Conservation (phyloP, 352 stramenopile species). For the Globisporangium camurandrum region DNA sequence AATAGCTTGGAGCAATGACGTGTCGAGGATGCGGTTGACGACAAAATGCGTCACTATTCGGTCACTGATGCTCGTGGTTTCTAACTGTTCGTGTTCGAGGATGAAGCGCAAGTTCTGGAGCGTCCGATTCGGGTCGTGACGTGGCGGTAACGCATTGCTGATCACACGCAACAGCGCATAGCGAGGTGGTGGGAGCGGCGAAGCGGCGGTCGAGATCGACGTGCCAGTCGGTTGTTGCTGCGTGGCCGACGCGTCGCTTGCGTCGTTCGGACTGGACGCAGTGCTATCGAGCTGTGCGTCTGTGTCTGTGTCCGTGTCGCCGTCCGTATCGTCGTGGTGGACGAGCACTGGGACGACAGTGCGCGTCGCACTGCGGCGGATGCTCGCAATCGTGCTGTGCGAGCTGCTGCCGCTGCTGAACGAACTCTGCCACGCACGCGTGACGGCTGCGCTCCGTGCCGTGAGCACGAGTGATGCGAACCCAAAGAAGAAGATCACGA, state of each 20-base stretch:
- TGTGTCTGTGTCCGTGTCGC: no score
- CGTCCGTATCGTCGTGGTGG: slow-evolving; percentile 7
- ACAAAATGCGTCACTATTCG: slow-evolving; percentile 37
- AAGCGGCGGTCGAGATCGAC: background rate
- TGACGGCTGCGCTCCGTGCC: slow-evolving; percentile 9
- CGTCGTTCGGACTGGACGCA: no score
- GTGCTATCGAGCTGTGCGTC: slow-evolving; percentile 9
- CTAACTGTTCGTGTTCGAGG: slow-evolving; percentile 38
- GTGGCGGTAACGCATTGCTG: slow-evolving; percentile 43
- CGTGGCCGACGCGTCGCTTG: no score
- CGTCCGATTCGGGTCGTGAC: slow-evolving; percentile 30
- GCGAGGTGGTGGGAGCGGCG: slow-evolving; percentile 1
- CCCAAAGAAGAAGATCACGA: slow-evolving; percentile 14
- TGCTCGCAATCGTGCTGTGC: background rate
- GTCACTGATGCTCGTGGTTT: slow-evolving; percentile 13
- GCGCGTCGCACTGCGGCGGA: slow-evolving; percentile 8
- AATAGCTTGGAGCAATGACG: slow-evolving; percentile 17
- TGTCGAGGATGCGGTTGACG: slow-evolving; percentile 39
- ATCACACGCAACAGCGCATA: slow-evolving; percentile 35
- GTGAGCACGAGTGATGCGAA: slow-evolving; percentile 11
- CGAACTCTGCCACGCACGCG: slow-evolving; percentile 5
- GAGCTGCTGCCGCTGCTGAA: slow-evolving; percentile 1
- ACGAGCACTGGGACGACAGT: slow-evolving; percentile 12
- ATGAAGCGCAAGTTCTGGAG: slow-evolving; percentile 43
- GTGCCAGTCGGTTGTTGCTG: no score